Percentiles rank a stretch among this genome's conserved stretches.
Conservation (phyloP, 345 rosid genomes). For the Draba incana region DNA sequence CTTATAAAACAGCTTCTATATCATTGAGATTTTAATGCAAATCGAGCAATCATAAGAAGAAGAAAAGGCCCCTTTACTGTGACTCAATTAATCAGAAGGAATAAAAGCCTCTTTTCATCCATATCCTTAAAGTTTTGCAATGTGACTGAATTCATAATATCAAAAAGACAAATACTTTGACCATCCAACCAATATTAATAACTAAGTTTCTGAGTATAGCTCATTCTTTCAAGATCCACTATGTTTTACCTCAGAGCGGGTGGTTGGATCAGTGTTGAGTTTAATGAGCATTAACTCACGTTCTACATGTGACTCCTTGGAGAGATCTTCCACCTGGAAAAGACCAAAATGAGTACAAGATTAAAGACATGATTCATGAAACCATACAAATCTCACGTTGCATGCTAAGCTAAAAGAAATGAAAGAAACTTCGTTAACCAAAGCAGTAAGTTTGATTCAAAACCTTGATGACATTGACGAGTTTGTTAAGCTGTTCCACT, state of each 20-base stretch:
- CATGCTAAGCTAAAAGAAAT: neutral
- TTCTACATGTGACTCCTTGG: slow-evolving; percentile 89
- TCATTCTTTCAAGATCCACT: slow-evolving; percentile 8
- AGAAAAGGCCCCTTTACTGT: neutral
- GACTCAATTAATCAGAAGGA: neutral
- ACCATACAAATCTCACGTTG: neutral
- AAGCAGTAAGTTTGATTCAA: neutral
- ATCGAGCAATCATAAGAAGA: neutral
- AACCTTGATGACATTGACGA: slow-evolving; percentile 94
- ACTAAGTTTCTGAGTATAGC: neutral
- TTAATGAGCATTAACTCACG: slow-evolving; percentile 91
- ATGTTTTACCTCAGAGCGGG: slow-evolving; percentile 67
- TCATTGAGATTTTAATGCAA: neutral
- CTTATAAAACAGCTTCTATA: neutral
- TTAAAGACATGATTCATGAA: slow-evolving; percentile 13
- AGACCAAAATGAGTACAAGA: slow-evolving; percentile 18
- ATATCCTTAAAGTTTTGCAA: slow-evolving; percentile 1
- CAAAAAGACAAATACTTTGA: neutral
- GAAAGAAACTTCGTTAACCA: neutral
- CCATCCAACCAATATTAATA: slow-evolving; percentile 18
- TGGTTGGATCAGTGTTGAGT: slow-evolving; percentile 61
- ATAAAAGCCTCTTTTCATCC: neutral
- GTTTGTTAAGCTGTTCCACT: slow-evolving; percentile 93
- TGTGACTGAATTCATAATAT: slow-evolving; percentile 12
- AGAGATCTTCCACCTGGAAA: slow-evolving; percentile 85